Evolutionary conservation across 495 filamentous ascomycete genomes (phyloP).

Genomic region (Hyaloscypha finlandica): DNA sequence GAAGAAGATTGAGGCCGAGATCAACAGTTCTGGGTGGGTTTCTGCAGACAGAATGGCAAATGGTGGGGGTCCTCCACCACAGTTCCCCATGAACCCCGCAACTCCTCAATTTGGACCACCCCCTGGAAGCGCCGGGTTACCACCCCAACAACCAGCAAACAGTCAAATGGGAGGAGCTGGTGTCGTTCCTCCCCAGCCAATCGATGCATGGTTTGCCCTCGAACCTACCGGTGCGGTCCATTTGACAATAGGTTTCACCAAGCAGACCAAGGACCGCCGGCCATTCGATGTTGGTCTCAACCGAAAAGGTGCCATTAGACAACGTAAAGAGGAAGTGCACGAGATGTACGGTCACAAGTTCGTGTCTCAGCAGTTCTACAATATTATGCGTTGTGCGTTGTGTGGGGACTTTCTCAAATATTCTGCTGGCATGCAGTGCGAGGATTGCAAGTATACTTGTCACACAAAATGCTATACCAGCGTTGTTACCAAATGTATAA

Average conservation of each 20-base stretch:
- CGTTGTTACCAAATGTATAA: constrained; percentile 99
- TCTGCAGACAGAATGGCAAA: constrained; percentile 92
- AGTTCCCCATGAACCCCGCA: constrained; percentile 56
- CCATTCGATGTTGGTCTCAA: constrained; percentile 86
- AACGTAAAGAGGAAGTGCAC: constrained; percentile 94
- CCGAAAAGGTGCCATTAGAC: constrained; percentile 93
- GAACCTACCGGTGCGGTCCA: constrained; percentile 92
- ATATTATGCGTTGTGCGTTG: constrained; percentile 99
- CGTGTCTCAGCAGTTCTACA: constrained; percentile 96
- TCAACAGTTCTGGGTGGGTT: constrained; percentile 90
- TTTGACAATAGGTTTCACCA: constrained; percentile 85
- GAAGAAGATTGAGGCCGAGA: constrained; percentile 94
- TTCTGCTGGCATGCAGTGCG: constrained; percentile 97
- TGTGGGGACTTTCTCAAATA: constrained; percentile 99
- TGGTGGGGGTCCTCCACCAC: constrained; percentile 47
- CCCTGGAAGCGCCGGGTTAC: constrained; percentile 27
- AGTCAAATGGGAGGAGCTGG: constrained; percentile 29
- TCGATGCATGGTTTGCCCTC: constrained; percentile 96
- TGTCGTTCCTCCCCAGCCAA: constrained; percentile 60
- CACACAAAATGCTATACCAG: constrained; percentile 95
- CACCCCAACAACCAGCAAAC: constrained; percentile 12
- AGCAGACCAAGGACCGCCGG: constrained; percentile 53
- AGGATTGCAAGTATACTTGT: constrained; percentile 99
- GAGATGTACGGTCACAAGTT: constrained; percentile 99
- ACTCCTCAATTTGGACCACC: constrained; percentile 42